Evolutionary conservation across 306 rosid species (phyloP).

Genomic region (Cucurbita moschata): DNA sequence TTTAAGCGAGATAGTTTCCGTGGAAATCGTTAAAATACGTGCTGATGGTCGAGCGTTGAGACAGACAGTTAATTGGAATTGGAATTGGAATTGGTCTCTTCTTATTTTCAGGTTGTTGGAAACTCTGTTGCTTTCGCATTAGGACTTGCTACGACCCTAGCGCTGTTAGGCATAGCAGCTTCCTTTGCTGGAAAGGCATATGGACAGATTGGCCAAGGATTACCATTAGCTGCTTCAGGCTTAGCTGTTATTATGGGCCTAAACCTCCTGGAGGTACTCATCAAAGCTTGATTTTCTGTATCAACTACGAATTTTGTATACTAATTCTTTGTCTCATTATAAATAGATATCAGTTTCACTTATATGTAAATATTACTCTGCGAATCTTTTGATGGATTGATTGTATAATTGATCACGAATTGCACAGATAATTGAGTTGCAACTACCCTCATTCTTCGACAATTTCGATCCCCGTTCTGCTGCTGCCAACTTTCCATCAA

Average conservation of each 20-base stretch:
- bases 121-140: constrained; percentile 82
- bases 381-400: neutral
- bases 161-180: constrained; percentile 71
- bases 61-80: neutral
- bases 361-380: neutral
- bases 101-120: constrained; percentile 49
- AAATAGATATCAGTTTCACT: neutral
- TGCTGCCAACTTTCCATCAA: constrained; percentile 83
- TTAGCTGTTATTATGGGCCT: constrained; percentile 87
- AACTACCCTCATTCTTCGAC: constrained; percentile 71
- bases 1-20: neutral
- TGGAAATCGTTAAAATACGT: neutral
- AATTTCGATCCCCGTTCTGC: constrained; percentile 84
- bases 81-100: neutral
- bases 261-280: constrained; percentile 72
- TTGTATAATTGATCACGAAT: neutral
- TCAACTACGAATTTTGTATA: neutral
- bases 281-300: neutral
- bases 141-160: constrained; percentile 92
- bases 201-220: constrained; percentile 94
- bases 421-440: constrained; percentile 74
- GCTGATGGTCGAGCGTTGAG: neutral
- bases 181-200: constrained; percentile 97
- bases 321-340: neutral
- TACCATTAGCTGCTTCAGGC: constrained; percentile 89